Conservation (phyloP, 441 rosid species). For the Jatropha multifida region DNA sequence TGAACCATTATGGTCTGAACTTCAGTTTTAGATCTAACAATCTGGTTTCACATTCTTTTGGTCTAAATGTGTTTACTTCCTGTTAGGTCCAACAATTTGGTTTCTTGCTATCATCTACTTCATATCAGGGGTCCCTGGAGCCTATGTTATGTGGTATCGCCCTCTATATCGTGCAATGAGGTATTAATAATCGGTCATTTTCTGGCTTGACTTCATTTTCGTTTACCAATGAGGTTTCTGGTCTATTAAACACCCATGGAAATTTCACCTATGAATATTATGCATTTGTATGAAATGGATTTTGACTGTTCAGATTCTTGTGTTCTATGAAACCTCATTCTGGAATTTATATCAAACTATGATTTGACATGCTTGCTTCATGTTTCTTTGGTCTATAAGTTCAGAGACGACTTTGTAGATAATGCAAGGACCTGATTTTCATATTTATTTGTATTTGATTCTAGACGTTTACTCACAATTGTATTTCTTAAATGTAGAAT, state of each 20-base stretch:
- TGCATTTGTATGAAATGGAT: neutral
- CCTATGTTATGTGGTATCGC: constrained; percentile 88
- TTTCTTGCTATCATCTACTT: constrained; percentile 92
- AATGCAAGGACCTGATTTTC: neutral
- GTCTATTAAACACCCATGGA: neutral
- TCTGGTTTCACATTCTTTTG: constrained; percentile 10
- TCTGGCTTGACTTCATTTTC: neutral
- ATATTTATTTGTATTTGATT: neutral
- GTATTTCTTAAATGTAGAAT: neutral
- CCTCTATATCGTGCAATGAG: constrained; percentile 98
- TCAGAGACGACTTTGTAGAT: neutral
- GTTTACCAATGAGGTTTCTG: neutral
- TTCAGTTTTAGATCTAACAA: neutral
- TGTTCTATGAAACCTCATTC: neutral
- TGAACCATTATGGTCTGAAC: neutral
- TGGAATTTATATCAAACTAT: constrained; percentile 3
- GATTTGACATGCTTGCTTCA: neutral
- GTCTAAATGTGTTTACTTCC: constrained; percentile 24
- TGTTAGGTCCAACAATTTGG: constrained; percentile 90
- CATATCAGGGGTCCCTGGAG: constrained; percentile 92
- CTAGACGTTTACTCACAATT: neutral
- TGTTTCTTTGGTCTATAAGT: neutral
- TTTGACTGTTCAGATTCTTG: neutral
- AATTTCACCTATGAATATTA: neutral
- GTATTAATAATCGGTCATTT: constrained; percentile 38